A percentile compares a stretch with the other conserved stretches of the same genome.
Conservation (phyloP, 108 stramenopile species). For the Fragilariopsis cylindrus region DNA sequence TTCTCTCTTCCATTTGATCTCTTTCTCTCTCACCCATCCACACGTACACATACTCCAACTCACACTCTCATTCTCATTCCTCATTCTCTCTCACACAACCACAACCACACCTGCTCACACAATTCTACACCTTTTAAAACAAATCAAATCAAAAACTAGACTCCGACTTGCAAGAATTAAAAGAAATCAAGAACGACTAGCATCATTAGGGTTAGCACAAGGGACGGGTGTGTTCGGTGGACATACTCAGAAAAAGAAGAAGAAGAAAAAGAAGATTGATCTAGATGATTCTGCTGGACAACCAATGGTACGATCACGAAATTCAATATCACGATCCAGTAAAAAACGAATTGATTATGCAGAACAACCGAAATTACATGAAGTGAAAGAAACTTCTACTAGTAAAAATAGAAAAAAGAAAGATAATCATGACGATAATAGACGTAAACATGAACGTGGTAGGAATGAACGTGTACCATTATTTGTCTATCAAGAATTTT, state of each 20-base stretch:
- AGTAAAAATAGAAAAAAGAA: not conserved
- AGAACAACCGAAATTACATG: not conserved
- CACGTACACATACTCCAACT: not conserved
- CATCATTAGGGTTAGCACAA: constrained; percentile 49
- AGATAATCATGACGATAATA: not conserved
- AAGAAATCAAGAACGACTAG: constrained; percentile 66
- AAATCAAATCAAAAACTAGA: not conserved
- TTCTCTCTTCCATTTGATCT: not conserved
- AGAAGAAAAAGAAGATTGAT: not conserved
- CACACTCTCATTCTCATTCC: not conserved
- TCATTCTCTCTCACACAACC: not conserved
- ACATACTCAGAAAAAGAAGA: not conserved
- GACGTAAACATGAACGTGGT: not conserved
- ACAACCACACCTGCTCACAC: not conserved
- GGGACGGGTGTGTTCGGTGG: not conserved
- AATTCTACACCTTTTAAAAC: not conserved
- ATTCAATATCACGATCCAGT: not conserved
- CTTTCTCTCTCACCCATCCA: not conserved
- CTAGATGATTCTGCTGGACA: not conserved
- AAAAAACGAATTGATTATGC: constrained; percentile 7
- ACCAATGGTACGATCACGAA: too few relatives aligned
- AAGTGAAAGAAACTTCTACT: constrained; percentile 7
- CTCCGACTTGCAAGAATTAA: constrained; percentile 67
- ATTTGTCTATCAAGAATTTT: constrained; percentile 47
- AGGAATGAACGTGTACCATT: not conserved